Conservation (phyloP, 2,329 filamentous ascomycete genomes). For the Microascus cirrosus region DNA sequence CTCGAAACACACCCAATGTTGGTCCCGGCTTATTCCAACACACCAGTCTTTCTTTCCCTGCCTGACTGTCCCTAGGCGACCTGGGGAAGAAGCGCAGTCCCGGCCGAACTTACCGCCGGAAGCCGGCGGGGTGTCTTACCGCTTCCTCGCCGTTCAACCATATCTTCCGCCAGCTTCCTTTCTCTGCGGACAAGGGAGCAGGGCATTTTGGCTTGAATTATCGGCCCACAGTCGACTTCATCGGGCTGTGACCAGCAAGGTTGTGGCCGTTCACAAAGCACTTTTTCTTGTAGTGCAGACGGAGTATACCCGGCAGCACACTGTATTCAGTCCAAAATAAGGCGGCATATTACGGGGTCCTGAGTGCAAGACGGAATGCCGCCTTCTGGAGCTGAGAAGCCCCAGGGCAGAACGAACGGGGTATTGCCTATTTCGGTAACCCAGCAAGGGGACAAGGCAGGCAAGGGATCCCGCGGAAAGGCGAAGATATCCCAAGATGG, state of each 20-base stretch:
- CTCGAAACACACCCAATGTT: background rate
- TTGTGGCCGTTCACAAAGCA: too few species aligned
- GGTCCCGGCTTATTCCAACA: background rate
- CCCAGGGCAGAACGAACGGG: conserved; percentile 28
- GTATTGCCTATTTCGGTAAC: conserved; percentile 36
- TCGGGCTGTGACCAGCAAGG: too few species aligned
- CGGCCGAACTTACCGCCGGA: background rate
- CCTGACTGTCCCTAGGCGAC: background rate
- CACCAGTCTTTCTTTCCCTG: background rate
- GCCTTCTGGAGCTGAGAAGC: conserved; percentile 4
- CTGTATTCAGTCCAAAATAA: background rate
- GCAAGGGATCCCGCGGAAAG: background rate
- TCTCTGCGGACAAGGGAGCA: background rate
- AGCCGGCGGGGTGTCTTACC: background rate
- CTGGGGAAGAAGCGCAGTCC: background rate
- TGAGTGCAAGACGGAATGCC: conserved; percentile 5
- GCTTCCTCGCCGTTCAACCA: background rate
- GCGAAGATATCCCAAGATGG: conserved; percentile 30
- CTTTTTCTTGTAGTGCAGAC: too few species aligned
- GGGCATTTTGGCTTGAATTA: background rate
- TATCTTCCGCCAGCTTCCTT: background rate
- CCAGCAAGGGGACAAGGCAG: conserved; percentile 13
- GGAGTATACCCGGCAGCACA: background rate
- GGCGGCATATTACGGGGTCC: background rate
- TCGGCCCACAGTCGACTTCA: too few species aligned